Percentiles rank a stretch among this genome's conserved stretches.
Conservation (phyloP, 106 monocot species). For the Phalaenopsis aphrodite region DNA sequence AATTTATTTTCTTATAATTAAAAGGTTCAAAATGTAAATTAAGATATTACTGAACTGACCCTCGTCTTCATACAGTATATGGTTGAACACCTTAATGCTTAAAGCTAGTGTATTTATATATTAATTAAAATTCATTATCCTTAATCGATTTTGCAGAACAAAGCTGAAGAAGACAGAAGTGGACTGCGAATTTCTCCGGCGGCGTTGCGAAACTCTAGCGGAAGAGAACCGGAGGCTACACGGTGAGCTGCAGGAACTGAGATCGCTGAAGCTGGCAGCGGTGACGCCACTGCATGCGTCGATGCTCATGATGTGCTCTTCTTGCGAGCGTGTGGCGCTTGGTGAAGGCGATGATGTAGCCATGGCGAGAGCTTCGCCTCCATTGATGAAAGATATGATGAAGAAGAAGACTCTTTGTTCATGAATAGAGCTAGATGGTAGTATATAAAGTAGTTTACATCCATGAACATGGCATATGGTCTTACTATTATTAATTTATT, state of each 20-base stretch:
- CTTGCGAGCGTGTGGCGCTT: slow-evolving; percentile 25
- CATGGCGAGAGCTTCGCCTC: background rate
- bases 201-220: slow-evolving; percentile 23
- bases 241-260: slow-evolving; percentile 44
- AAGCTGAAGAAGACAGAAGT: slow-evolving; percentile 30
- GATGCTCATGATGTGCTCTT: slow-evolving; percentile 27
- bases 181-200: slow-evolving; percentile 27
- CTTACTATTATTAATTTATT: too few relatives aligned
- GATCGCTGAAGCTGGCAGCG: slow-evolving; percentile 30
- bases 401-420: too few relatives aligned
- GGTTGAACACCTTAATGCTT: too few relatives aligned
- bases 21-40: too few relatives aligned
- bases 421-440: too few relatives aligned
- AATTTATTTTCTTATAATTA: too few relatives aligned
- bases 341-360: background rate
- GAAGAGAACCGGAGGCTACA: slow-evolving; percentile 33
- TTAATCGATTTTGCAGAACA: slow-evolving; percentile 2
- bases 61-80: too few relatives aligned
- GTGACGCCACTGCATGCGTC: slow-evolving; percentile 2
- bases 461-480: too few relatives aligned
- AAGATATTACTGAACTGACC: too few relatives aligned
- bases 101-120: too few relatives aligned
- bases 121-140: too few relatives aligned
- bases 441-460: too few relatives aligned
- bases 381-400: background rate